Conservation (phyloP, 371 early-diverging fungal genomes). For the Dichotomocladium elegans region DNA sequence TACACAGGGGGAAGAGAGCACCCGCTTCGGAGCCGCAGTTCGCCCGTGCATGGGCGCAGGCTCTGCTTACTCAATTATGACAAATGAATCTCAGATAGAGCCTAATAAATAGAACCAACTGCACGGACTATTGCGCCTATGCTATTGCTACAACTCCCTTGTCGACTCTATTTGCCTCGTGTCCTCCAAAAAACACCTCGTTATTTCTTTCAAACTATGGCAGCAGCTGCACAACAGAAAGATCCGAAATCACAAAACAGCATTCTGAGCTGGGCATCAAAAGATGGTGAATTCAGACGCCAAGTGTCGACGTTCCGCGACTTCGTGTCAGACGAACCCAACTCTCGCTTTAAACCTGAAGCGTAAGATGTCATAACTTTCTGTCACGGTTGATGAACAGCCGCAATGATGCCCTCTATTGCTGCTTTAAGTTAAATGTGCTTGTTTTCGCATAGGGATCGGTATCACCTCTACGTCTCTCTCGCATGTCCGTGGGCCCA, state of each 20-base stretch:
- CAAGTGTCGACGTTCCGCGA: slow-evolving; percentile 85
- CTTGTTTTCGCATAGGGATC: slow-evolving; percentile 39
- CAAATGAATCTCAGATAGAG: no score
- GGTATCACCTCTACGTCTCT: slow-evolving; percentile 76
- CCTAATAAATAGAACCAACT: no score
- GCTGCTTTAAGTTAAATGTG: background rate
- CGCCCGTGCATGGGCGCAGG: no score
- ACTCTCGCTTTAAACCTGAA: slow-evolving; percentile 74
- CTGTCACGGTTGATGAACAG: background rate
- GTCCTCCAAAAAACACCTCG: slow-evolving; percentile 1
- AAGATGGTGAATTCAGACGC: slow-evolving; percentile 83
- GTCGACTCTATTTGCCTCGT: no score
- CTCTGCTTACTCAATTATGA: no score
- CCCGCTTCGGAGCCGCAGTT: no score
- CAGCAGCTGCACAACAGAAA: slow-evolving; percentile 4
- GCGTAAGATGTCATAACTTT: slow-evolving; percentile 29
- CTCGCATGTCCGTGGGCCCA: slow-evolving; percentile 94
- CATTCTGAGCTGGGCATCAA: slow-evolving; percentile 74
- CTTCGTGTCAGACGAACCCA: slow-evolving; percentile 49
- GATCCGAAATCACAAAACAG: slow-evolving; percentile 2
- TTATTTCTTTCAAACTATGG: slow-evolving; percentile 2
- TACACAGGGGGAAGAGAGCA: no score
- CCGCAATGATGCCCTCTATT: no score
- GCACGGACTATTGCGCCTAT: no score
- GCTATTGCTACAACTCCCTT: no score